These are phyloP conservation scores for Setaria viridis DNA, from an alignment of 202 grass and related monocot species.

Conservation along the genomic window DNA sequence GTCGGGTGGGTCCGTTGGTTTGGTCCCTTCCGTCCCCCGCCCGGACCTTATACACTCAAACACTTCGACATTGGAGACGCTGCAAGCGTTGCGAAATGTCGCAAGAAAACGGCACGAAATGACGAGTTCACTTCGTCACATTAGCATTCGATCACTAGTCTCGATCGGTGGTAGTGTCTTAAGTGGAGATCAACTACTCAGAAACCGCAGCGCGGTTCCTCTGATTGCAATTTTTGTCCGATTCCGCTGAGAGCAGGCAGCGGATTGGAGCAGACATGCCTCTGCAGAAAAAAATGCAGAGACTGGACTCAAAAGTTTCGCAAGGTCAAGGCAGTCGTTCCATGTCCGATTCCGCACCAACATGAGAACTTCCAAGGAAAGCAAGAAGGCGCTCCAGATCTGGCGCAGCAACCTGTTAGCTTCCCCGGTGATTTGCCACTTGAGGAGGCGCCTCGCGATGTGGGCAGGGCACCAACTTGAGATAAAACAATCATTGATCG, in stretches of 20 bases:
- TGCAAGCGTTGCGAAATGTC: background rate
- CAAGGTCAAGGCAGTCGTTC: background rate
- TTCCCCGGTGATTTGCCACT: background rate
- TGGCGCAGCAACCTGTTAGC: background rate
- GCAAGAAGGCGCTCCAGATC: constrained; percentile 22
- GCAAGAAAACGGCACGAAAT: background rate
- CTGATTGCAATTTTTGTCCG: background rate
- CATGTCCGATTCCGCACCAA: background rate
- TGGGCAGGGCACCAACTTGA: background rate
- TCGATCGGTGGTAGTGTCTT: background rate
- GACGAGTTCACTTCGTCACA: background rate
- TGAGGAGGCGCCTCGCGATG: background rate
- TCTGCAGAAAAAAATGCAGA: background rate
- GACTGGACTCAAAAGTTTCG: background rate
- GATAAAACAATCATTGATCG: constrained; percentile 2
- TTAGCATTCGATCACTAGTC: background rate
- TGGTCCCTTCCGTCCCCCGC: background rate
- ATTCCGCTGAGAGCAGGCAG: background rate
- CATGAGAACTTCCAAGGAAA: constrained; percentile 45
- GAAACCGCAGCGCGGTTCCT: background rate
- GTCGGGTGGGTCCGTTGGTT: background rate
- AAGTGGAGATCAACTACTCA: background rate
- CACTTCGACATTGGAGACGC: background rate
- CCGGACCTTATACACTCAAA: constrained; percentile 12
- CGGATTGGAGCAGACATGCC: too few species aligned